These are phyloP conservation scores for Ceraceosorus guamensis DNA, from an alignment of 1,284 basidiomycete genomes.

Conservation along the genomic window DNA sequence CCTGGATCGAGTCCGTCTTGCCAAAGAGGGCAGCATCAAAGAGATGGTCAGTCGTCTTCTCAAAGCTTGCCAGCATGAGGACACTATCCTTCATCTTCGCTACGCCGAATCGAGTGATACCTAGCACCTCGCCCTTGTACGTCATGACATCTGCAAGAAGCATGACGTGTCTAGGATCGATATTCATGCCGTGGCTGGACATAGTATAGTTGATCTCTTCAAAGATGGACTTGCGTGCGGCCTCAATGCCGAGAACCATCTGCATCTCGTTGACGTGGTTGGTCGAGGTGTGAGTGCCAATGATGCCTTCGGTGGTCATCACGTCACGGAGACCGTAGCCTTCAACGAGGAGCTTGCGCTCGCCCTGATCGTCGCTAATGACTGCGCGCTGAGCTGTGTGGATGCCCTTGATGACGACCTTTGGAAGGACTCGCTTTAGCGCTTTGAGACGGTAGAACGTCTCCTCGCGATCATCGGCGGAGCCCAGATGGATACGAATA, in stretches of 20 bases:
- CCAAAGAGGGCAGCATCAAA: constrained; percentile 96
- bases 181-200: constrained; percentile 94
- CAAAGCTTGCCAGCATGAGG: constrained; percentile 97
- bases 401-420: constrained; percentile 46
- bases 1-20: constrained; percentile 88
- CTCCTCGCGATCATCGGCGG: constrained; percentile 52
- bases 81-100: constrained; percentile 99
- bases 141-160: constrained; percentile 97
- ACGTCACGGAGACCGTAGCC: constrained; percentile 96
- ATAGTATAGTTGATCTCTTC: constrained; percentile 94
- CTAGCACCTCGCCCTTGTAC: constrained; percentile 98
- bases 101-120: constrained; percentile 99
- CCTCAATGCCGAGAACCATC: constrained; percentile 92
- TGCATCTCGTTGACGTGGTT: constrained; percentile 97
- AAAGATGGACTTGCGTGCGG: constrained; percentile 86
- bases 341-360: constrained; percentile 52
- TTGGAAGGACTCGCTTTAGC: constrained; percentile 42
- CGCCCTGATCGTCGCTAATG: constrained; percentile 45
- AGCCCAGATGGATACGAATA: constrained; percentile 64
- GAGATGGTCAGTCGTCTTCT: constrained; percentile 98
- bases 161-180: constrained; percentile 98
- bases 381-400: constrained; percentile 39
- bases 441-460: constrained; percentile 42
- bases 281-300: constrained; percentile 83
- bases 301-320: constrained; percentile 93